Conservation (phyloP, 169 alveolate genomes). For the Theileria parva region DNA sequence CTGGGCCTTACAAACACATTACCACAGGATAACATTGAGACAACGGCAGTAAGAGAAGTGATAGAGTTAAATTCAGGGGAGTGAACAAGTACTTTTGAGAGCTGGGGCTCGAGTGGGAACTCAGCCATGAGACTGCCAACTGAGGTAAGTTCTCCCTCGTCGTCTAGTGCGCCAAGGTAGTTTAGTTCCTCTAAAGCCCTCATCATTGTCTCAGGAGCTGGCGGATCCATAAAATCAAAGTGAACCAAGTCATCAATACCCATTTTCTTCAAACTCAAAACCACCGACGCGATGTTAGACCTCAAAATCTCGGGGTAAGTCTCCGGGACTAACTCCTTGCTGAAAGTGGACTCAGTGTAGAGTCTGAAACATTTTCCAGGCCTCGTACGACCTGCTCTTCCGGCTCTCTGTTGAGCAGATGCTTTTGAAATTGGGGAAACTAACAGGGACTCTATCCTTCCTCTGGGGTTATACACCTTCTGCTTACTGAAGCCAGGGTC, state of each 20-base stretch:
- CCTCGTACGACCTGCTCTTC: conserved; percentile 99
- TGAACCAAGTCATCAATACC: conserved; percentile 97
- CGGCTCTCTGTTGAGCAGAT: conserved; percentile 98
- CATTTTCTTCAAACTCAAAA: conserved; percentile 91
- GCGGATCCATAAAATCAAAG: conserved; percentile 99
- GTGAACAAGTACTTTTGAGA: conserved; percentile 89
- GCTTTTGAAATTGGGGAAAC: conserved; percentile 97
- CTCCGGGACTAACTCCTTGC: conserved; percentile 91
- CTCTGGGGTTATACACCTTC: conserved; percentile 98
- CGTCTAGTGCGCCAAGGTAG: conserved; percentile 96
- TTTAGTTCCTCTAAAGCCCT: conserved; percentile 94
- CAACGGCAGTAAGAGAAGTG: conserved; percentile 87
- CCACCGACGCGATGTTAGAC: conserved; percentile 94
- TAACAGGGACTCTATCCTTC: conserved; percentile 94
- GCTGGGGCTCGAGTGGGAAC: conserved; percentile 98
- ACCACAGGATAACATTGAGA: conserved; percentile 92
- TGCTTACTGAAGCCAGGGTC: conserved; percentile 99
- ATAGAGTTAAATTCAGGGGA: conserved; percentile 85
- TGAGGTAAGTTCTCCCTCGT: conserved; percentile 96
- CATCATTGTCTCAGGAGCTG: conserved; percentile 98
- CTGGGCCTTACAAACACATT: conserved; percentile 91
- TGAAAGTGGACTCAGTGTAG: conserved; percentile 93
- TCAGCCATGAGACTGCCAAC: conserved; percentile 95
- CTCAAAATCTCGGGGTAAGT: conserved; percentile 98
- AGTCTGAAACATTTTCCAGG: conserved; percentile 99